Base-by-base conservation (phyloP, 2,329 filamentous ascomycete species). In the Daldinia eschscholtzii region DNA sequence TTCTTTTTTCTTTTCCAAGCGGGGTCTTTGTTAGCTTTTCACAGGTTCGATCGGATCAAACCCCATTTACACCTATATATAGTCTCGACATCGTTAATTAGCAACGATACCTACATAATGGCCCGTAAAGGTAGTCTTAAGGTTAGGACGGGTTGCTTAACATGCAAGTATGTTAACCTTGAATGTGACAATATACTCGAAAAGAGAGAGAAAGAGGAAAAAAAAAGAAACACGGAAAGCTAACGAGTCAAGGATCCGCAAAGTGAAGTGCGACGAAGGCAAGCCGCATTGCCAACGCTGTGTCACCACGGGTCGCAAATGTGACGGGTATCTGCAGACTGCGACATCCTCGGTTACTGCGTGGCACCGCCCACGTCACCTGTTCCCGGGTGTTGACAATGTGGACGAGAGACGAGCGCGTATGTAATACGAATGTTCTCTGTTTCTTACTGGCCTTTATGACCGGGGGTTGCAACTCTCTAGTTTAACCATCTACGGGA, bases 361-460 rank as follows among this genome's bases (percentile, higher is more conserved):
- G 1, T 83, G 81, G 81, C 75, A 79, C 39, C 76, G 78, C 3
- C 78, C 82, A 15, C 78, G 81, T 4, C 74, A 75, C 6, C 44
- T 74, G 1, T 73, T 78, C 72, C 48, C 72, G 30, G 35, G 72
- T 23, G 68, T 74, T 5, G 65, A 80, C 35, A 60, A 74, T 4
- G 61, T 65, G 0, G 73, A 57, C 7, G 76, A 82, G 56, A 72
- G 76, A 10, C 78, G 81, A 37, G 74, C 75, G 26, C 68, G 52
- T 55, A 37, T 3, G 52, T 55, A 55, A 9, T 7, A 37, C 20
- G 18, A 10, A 55, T 20, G 4, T 2, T 37, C n/a, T 10, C 30
- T 53, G 33, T 20, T n/a, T 15, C 18, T 35, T 12, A 18, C 15
- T 35, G n/a, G n/a, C 9, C 30, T 53, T 33, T 53, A 30, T 30